Evolutionary conservation across 306 rosid genomes (phyloP).

Genomic region (Vigna nakashimae): DNA sequence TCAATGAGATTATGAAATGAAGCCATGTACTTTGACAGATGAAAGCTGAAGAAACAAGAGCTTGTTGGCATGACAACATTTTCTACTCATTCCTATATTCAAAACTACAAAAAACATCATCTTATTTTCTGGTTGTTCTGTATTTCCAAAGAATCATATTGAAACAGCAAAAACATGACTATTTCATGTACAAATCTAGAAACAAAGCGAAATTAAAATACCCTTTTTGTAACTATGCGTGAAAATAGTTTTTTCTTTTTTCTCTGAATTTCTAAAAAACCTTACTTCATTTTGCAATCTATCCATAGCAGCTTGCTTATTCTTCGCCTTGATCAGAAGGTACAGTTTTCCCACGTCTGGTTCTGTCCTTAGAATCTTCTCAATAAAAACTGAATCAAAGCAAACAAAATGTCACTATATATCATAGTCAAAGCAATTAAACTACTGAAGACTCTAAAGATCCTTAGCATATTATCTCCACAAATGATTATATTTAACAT

Average conservation of each 20-base stretch:
- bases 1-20: constrained; percentile 6
- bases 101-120: not conserved
- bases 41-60: constrained; percentile 10
- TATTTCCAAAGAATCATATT: not conserved
- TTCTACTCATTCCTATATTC: not conserved
- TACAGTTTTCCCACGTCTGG: constrained; percentile 89
- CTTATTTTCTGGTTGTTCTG: not conserved
- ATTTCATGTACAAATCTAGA: not conserved
- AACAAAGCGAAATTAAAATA: not conserved
- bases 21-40: constrained; percentile 16
- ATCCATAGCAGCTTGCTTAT: constrained; percentile 80
- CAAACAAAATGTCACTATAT: constrained; percentile 11
- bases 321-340: constrained; percentile 87
- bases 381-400: constrained; percentile 74
- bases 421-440: constrained; percentile 5
- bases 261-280: not conserved
- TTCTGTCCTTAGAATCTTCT: constrained; percentile 87
- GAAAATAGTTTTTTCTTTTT: not conserved
- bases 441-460: constrained; percentile 9
- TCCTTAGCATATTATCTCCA: not conserved
- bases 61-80: not conserved
- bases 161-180: not conserved
- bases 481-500: not conserved
- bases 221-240: not conserved
- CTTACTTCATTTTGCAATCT: constrained; percentile 86